phyloP scores from a whole-genome alignment of 768 basidiomycete species.

The Russula emetica region DNA sequence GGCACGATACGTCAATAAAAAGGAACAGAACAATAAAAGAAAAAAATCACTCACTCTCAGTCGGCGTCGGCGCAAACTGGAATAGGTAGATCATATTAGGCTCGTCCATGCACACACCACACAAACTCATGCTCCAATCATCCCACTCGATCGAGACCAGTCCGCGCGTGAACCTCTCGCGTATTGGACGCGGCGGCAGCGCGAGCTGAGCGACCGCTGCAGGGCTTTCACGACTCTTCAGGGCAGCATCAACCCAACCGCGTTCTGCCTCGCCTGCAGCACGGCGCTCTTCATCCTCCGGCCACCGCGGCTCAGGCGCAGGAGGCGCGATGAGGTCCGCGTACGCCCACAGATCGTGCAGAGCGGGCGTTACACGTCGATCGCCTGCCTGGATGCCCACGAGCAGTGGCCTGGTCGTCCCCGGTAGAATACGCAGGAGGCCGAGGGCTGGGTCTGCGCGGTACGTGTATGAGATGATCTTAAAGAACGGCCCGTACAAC shows the following conservation, averaged over 20 bases:
- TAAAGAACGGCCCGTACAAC: slow-evolving; percentile 24
- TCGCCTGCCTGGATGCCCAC: slow-evolving; percentile 21
- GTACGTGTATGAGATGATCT: slow-evolving; percentile 24
- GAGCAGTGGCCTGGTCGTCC: slow-evolving; percentile 18
- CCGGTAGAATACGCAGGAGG: slow-evolving; percentile 20
- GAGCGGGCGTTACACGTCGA: slow-evolving; percentile 13
- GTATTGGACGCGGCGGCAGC: slow-evolving; percentile 15
- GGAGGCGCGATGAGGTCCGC: slow-evolving; percentile 21
- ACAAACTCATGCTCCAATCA: slow-evolving; percentile 25
- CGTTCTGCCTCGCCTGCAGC: slow-evolving; percentile 26
- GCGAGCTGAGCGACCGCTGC: slow-evolving; percentile 24
- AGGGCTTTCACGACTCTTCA: slow-evolving; percentile 14
- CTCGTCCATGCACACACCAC: slow-evolving; percentile 18
- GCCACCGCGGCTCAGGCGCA: slow-evolving; percentile 18
- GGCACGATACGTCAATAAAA: not conserved
- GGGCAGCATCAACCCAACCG: slow-evolving; percentile 24
- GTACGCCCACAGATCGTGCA: slow-evolving; percentile 25
- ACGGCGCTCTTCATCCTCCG: slow-evolving; percentile 22
- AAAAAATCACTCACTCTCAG: slow-evolving; percentile 21
- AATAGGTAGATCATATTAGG: slow-evolving; percentile 23
- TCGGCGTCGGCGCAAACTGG: slow-evolving; percentile 26
- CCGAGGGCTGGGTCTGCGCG: slow-evolving; percentile 13
- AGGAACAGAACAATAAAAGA: not conserved
- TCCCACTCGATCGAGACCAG: slow-evolving; percentile 25
- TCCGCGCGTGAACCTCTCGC: slow-evolving; percentile 18